These are phyloP conservation scores for Prinsepia uniflora DNA, from an alignment of 306 rosid species.

Conservation along the genomic window DNA sequence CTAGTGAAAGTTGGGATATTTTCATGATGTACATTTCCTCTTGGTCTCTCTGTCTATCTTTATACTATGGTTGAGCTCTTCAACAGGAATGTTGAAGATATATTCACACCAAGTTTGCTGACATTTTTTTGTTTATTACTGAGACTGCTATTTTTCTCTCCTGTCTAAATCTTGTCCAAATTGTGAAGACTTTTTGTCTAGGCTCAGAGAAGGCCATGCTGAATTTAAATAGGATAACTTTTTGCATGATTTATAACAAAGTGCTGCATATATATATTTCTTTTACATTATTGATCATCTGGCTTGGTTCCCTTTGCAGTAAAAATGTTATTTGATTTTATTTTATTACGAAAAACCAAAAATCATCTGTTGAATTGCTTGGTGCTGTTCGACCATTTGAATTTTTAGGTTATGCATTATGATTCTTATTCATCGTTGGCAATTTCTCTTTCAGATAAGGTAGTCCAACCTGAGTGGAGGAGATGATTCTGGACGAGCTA, in stretches of 20 bases:
- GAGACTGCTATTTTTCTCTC: too few relatives aligned
- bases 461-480: slow-evolving; percentile 38
- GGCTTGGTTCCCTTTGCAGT: background rate
- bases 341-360: background rate
- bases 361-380: too few relatives aligned
- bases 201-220: slow-evolving; percentile 8
- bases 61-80: background rate
- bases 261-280: background rate
- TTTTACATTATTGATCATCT: background rate
- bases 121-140: too few relatives aligned
- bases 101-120: too few relatives aligned
- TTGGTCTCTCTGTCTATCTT: background rate
- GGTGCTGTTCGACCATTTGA: background rate
- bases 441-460: slow-evolving; percentile 29
- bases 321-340: too few relatives aligned
- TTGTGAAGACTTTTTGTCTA: background rate
- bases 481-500: slow-evolving; percentile 20
- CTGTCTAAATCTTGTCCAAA: background rate
- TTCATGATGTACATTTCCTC: background rate
- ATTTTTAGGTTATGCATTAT: background rate
- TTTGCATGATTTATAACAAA: background rate
- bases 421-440: background rate
- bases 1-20: slow-evolving; percentile 3
- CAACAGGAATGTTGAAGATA: background rate
- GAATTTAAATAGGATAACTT: background rate